A percentile compares a stretch with the other conserved stretches of the same genome.
Conservation (phyloP, 148 eudicot genomes). For the Arbutus unedo region DNA sequence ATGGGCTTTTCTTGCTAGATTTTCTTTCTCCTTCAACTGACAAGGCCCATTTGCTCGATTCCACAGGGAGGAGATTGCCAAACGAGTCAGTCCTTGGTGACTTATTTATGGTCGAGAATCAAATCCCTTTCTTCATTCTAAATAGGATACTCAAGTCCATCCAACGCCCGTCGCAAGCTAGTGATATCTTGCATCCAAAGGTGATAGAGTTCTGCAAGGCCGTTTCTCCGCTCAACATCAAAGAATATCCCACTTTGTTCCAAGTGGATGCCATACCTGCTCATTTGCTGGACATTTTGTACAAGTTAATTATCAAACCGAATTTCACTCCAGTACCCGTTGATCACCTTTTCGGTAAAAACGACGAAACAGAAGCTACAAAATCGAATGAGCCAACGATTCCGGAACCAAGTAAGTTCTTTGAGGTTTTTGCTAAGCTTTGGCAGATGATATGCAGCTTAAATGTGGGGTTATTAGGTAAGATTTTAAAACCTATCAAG, state of each 20-base stretch:
- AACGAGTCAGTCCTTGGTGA: conserved; percentile 41
- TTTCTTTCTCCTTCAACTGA: conserved; percentile 16
- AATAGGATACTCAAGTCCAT: conserved; percentile 23
- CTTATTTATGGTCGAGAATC: conserved; percentile 61
- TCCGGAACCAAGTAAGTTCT: neutral
- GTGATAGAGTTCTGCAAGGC: conserved; percentile 27
- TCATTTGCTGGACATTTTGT: conserved; percentile 50
- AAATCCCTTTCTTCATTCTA: conserved; percentile 42
- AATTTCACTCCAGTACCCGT: too few species aligned
- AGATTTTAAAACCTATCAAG: conserved; percentile 6
- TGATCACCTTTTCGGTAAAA: neutral
- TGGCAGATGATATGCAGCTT: neutral
- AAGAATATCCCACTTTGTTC: conserved; percentile 5
- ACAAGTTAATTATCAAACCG: conserved; percentile 19
- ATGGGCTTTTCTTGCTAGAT: conserved; percentile 52
- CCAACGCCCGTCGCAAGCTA: conserved; percentile 10
- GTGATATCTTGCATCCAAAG: conserved; percentile 17
- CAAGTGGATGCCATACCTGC: neutral
- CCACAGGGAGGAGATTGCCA: conserved; percentile 15
- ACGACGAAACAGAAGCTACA: neutral
- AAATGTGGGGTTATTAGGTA: neutral
- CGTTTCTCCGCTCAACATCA: conserved; percentile 31
- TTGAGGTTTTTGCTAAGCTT: neutral
- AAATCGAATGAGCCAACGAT: neutral
- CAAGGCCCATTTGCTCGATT: conserved; percentile 24